phyloP scores from a whole-genome alignment of 1,284 basidiomycete genomes.

The Tylopilus sp. region DNA sequence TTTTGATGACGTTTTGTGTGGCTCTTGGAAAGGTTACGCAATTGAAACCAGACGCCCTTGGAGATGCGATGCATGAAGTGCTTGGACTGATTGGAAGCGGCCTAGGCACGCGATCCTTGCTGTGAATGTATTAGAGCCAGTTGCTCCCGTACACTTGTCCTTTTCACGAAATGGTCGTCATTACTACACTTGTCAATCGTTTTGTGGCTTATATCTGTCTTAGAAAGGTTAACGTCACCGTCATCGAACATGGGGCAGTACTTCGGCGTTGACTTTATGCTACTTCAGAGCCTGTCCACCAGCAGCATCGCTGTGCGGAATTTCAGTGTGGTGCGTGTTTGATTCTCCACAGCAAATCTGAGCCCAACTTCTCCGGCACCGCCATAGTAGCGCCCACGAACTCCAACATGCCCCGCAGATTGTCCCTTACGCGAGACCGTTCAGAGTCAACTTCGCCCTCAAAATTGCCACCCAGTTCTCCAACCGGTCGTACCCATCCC shows the following conservation, averaged over 20 bases:
- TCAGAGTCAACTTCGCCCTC: conserved; percentile 10
- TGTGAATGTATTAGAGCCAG: conserved; percentile 9
- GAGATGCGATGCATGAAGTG: conserved; percentile 26
- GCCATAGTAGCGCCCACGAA: not conserved
- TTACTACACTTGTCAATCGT: not conserved
- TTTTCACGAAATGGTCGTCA: not conserved
- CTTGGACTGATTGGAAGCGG: conserved; percentile 16
- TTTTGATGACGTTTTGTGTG: not conserved
- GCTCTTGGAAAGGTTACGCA: conserved; percentile 21
- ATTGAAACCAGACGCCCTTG: conserved; percentile 30
- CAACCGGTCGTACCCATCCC: not conserved
- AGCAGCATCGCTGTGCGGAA: not conserved
- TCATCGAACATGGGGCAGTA: not conserved
- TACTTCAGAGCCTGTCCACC: not conserved
- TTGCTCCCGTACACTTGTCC: not conserved
- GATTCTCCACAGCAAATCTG: conserved; percentile 1
- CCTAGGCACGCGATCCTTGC: conserved; percentile 10
- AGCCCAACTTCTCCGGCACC: not conserved
- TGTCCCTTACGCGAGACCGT: conserved; percentile 12
- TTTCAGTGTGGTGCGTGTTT: not conserved
- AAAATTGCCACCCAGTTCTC: conserved; percentile 20
- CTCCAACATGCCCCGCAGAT: conserved; percentile 23
- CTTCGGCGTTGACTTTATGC: not conserved
- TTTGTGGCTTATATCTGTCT: not conserved
- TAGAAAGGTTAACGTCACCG: not conserved